These are phyloP conservation scores for Trichoderma polysporum DNA, from an alignment of 2,329 filamentous ascomycete genomes.

Conservation along the genomic window DNA sequence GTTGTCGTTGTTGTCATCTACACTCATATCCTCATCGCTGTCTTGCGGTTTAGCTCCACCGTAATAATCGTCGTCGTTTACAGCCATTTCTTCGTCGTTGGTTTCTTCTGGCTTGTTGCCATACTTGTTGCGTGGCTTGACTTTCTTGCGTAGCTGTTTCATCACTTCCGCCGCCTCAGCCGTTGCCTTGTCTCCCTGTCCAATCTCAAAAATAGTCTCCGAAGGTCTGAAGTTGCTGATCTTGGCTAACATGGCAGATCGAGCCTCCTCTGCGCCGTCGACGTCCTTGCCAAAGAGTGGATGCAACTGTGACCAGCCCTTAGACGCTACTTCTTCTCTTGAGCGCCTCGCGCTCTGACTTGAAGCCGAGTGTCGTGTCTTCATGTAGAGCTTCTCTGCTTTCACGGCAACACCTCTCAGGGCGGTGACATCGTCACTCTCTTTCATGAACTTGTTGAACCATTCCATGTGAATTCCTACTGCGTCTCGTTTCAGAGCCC, in stretches of 20 bases:
- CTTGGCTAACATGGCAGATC: conserved; percentile 82
- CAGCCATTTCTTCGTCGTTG: conserved; percentile 42
- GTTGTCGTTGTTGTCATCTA: conserved; percentile 53
- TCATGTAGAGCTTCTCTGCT: conserved; percentile 89
- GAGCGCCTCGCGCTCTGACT: conserved; percentile 85
- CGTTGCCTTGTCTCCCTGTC: conserved; percentile 65
- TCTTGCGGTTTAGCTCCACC: conserved; percentile 29
- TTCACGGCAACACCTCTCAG: conserved; percentile 76
- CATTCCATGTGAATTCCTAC: conserved; percentile 79
- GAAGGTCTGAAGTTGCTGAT: conserved; percentile 86
- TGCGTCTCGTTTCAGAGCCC: conserved; percentile 68
- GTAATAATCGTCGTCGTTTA: conserved; percentile 30
- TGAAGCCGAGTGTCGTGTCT: conserved; percentile 86
- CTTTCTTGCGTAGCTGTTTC: conserved; percentile 68
- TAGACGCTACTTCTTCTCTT: conserved; percentile 70
- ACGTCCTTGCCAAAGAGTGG: conserved; percentile 74
- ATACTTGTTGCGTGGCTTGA: conserved; percentile 54
- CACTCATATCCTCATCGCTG: conserved; percentile 22
- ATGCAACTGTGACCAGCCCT: conserved; percentile 73
- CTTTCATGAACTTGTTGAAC: conserved; percentile 73
- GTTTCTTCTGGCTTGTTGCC: conserved; percentile 43
- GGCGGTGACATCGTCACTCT: conserved; percentile 69
- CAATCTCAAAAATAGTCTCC: conserved; percentile 97
- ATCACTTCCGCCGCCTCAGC: conserved; percentile 71
- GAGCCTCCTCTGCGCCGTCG: conserved; percentile 64